phyloP scores from a whole-genome alignment of 352 stramenopile genomes.

The Globisporangium megalacanthum region DNA sequence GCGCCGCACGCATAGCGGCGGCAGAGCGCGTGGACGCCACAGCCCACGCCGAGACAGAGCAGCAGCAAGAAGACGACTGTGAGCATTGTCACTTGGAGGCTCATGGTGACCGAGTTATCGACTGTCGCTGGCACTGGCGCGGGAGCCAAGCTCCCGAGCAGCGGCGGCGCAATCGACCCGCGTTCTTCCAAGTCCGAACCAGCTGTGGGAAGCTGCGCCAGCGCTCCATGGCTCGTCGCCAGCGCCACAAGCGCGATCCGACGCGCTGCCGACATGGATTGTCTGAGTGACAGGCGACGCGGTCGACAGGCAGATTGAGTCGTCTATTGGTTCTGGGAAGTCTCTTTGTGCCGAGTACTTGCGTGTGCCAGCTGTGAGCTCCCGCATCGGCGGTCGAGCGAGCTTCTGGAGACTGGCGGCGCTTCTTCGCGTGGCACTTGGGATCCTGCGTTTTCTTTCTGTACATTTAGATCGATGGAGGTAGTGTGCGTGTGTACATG shows the following conservation, averaged over 20 bases:
- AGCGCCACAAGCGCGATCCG: not conserved
- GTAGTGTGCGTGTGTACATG: too few relatives aligned
- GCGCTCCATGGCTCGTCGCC: not conserved
- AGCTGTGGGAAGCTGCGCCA: not conserved
- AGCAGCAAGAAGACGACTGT: constrained; percentile 33
- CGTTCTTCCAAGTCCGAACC: not conserved
- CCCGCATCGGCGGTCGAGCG: not conserved
- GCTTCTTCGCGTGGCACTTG: not conserved
- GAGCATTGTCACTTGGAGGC: constrained; percentile 24
- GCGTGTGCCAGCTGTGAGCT: too few relatives aligned
- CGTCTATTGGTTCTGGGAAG: too few relatives aligned
- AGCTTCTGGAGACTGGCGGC: not conserved
- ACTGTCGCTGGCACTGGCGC: not conserved
- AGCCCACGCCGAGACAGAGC: constrained; percentile 23
- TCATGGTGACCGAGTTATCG: constrained; percentile 6
- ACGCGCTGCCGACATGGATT: not conserved
- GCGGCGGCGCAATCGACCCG: not conserved
- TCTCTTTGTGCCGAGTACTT: too few relatives aligned
- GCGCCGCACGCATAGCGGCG: constrained; percentile 20
- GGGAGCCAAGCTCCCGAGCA: not conserved
- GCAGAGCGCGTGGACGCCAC: constrained; percentile 30
- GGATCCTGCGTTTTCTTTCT: not conserved
- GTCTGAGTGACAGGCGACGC: not conserved
- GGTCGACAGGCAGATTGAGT: too few relatives aligned
- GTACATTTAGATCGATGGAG: too few relatives aligned